Evolutionary conservation across 2,329 filamentous ascomycete genomes (phyloP), one percentile per base, ranked within the genome.

Genomic region (Ophiostoma sp.): DNA sequence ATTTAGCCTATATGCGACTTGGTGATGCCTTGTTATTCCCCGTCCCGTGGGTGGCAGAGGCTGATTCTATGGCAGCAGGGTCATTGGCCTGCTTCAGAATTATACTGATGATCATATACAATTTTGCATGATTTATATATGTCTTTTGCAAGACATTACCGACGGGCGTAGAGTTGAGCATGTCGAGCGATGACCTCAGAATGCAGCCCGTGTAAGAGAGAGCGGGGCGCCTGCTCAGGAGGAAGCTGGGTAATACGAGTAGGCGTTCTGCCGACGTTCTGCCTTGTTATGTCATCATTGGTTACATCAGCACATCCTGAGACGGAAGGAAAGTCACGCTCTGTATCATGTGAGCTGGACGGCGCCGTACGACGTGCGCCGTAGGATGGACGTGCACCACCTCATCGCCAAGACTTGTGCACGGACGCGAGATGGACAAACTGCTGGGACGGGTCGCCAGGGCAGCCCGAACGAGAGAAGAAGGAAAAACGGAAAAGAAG

Each of bases 1-100:
- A 63, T 63, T 63, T 63, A 63, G 60, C 36, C 60, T 63, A 63
- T 63, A 41, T 63, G 40, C 40, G 4, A 42, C 5, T 55, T 63
- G 60, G 40, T 63, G 38, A 60, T 40, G 27, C 11, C 11, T 60
- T 27, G 55, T 60, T 55, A 55, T 55, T 55, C 49, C 49, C 49
- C n/a, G n/a, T 12, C n/a, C n/a, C n/a, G 18, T 9, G 11, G 27
- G n/a, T 27, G 18, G 4, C 3, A 45, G 27, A 27, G 27, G 27
- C 27, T 27, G 27, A 27, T 27, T 27, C 27, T 27, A 27, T 27
- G 27, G 27, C 27, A 27, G 27, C 2, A 27, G 27, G 27, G 49
- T 55, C 27, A 55, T 36, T 55, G n/a, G 49, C 27, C 27, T 27
- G 27, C 27, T 27, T 27, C 27, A 27, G 27, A 27, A 1, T 1